Evolutionary conservation across 441 rosid genomes (phyloP).

Genomic region (Erodium moschatum): DNA sequence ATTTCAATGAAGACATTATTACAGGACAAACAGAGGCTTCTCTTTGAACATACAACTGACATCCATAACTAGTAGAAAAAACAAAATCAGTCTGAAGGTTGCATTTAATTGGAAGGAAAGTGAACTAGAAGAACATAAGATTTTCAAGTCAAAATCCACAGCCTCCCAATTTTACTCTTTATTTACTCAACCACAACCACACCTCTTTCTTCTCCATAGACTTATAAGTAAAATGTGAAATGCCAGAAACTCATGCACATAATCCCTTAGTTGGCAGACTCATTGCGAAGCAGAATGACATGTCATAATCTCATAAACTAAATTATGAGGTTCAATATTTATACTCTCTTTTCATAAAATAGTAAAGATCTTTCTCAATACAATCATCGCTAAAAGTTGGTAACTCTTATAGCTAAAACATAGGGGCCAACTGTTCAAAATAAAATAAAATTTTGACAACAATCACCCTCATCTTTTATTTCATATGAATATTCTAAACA

Average conservation of each 20-base stretch:
- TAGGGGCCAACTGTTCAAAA: neutral
- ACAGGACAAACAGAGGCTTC: neutral
- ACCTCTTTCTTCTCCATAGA: neutral
- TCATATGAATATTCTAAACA: neutral
- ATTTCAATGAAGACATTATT: slow-evolving; percentile 7
- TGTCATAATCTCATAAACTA: neutral
- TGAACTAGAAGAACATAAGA: neutral
- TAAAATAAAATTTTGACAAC: neutral
- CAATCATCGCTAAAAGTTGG: neutral
- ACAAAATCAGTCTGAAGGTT: neutral
- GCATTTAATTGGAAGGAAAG: neutral
- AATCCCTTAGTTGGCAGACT: neutral
- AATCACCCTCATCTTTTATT: slow-evolving; percentile 1
- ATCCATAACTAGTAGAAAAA: neutral
- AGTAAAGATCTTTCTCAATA: neutral
- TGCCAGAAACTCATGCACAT: neutral
- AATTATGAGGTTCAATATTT: neutral
- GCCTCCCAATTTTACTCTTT: neutral
- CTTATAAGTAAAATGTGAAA: too few relatives aligned
- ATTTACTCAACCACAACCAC: neutral
- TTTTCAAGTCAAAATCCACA: neutral
- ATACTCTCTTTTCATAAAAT: neutral
- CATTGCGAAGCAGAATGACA: neutral
- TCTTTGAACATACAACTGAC: neutral
- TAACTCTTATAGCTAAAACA: neutral